phyloP scores from a whole-genome alignment of 805 yeast species.

The Ogataea paradorogensis region DNA sequence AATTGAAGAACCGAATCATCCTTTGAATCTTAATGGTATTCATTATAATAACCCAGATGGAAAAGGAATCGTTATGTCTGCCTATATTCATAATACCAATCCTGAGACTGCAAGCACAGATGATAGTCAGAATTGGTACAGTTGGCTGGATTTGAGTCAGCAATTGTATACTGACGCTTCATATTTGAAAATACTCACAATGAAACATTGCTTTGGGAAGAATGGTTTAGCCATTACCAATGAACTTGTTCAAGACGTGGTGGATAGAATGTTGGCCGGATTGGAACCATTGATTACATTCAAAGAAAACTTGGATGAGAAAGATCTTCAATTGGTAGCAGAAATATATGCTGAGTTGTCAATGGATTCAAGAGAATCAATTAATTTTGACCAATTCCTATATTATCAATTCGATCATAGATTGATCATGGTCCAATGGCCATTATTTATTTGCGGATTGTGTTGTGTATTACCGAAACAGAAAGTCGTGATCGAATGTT shows the following conservation, averaged over 20 bases:
- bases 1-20: conserved; percentile 29
- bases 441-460: conserved; percentile 34
- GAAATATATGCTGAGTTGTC: conserved; percentile 15
- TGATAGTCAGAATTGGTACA: conserved; percentile 32
- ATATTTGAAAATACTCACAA: conserved; percentile 36
- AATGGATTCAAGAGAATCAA: conserved; percentile 1
- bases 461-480: conserved; percentile 31
- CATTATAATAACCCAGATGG: conserved; percentile 27
- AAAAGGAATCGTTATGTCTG: conserved; percentile 21
- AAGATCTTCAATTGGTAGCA: conserved; percentile 18
- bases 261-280: conserved; percentile 30
- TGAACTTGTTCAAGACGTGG: conserved; percentile 31
- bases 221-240: conserved; percentile 28
- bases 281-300: conserved; percentile 25
- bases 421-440: conserved; percentile 38
- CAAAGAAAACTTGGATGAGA: conserved; percentile 15
- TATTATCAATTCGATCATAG: conserved; percentile 35
- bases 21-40: conserved; percentile 24
- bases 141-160: conserved; percentile 37
- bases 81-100: conserved; percentile 25
- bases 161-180: conserved; percentile 39
- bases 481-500: conserved; percentile 34
- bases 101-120: conserved; percentile 21
- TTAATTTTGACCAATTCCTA: conserved; percentile 29
- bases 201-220: conserved; percentile 25